Evolutionary conservation across 345 rosid species (phyloP), one percentile per base, ranked within the genome.

Genomic region (Schrenkiella parvula): DNA sequence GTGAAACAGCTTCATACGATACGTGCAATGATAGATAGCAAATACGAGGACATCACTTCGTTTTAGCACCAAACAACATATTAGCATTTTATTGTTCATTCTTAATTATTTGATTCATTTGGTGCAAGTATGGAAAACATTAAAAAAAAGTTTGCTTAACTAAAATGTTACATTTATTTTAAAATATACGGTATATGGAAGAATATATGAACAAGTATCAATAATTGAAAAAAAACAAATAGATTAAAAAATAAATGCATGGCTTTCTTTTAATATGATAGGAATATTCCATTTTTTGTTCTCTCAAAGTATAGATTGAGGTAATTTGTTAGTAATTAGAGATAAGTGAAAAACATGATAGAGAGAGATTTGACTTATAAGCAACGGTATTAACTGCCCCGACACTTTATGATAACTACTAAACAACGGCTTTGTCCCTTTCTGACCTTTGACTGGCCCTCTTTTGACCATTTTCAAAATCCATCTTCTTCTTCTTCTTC

Each of bases 331-430:
- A 37, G 6, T 14, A 18, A 61, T 42, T 59, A 53, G 53, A 26
- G 70, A 54, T 15, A 55, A 63, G 61, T 76, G 75, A 53, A 53
- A 75, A 68, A n/a, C n/a, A n/a, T 41, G 61, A 37, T n/a, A n/a
- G 12, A 70, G 1, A 61, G 64, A 68, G 23, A 55, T 63, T 64
- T 64, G 71, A 76, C 80, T 66, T 74, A n/a, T 39, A 48, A 50
- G 37, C 54, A 70, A 76, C 80, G 76, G 80, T 70, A 70, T 70
- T 69, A 76, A 70, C 80, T 69, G 80, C 70, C 80, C 80, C 71
- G 71, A 70, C 75, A 70, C 80, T 70, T 63, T 55, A 46, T 28
- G 70, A 63, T 63, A 47, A 70, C 71, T 34, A 63, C 60, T 13
- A 62, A 35, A 76, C 70, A 76, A 76, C 70, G 61, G 61, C 44